A percentile compares a stretch with the other conserved stretches of the same genome.
Conservation (phyloP, 768 basidiomycete species). For the Candolleomyces eurysporus region DNA sequence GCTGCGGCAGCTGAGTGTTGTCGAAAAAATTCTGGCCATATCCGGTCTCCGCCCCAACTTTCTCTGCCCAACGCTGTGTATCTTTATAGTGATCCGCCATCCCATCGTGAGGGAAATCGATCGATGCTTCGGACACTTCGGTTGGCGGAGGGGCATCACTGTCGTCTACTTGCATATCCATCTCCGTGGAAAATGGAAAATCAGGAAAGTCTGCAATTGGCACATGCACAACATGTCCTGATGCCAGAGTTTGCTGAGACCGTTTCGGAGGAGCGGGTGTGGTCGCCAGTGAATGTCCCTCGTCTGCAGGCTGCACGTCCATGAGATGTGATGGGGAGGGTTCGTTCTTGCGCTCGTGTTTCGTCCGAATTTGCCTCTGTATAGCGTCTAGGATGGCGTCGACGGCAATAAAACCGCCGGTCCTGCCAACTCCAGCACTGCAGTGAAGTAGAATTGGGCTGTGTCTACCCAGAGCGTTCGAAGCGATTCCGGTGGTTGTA, state of each 20-base stretch:
- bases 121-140: slow-evolving; percentile 12
- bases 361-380: slow-evolving; percentile 47
- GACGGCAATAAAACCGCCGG: slow-evolving; percentile 90
- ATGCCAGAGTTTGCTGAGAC: neutral
- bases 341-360: slow-evolving; percentile 13
- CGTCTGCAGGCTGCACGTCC: slow-evolving; percentile 26
- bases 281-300: neutral
- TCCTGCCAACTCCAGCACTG: slow-evolving; percentile 93
- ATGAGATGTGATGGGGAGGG: slow-evolving; percentile 14
- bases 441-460: slow-evolving; percentile 81
- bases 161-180: slow-evolving; percentile 25
- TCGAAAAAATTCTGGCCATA: neutral
- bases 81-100: slow-evolving; percentile 8
- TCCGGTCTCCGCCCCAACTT: slow-evolving; percentile 10
- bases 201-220: slow-evolving; percentile 18
- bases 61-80: slow-evolving; percentile 49
- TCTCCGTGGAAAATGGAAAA: slow-evolving; percentile 1
- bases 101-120: neutral
- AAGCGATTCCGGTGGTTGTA: slow-evolving; percentile 51
- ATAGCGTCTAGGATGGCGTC: slow-evolving; percentile 83
- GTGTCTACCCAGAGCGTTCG: slow-evolving; percentile 45
- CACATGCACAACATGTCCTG: slow-evolving; percentile 28
- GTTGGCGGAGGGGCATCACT: slow-evolving; percentile 5
- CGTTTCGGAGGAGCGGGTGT: neutral
- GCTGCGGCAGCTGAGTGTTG: neutral